Evolutionary conservation across 176 grass and related monocot species (phyloP).

Genomic region (Juncus effusus): DNA sequence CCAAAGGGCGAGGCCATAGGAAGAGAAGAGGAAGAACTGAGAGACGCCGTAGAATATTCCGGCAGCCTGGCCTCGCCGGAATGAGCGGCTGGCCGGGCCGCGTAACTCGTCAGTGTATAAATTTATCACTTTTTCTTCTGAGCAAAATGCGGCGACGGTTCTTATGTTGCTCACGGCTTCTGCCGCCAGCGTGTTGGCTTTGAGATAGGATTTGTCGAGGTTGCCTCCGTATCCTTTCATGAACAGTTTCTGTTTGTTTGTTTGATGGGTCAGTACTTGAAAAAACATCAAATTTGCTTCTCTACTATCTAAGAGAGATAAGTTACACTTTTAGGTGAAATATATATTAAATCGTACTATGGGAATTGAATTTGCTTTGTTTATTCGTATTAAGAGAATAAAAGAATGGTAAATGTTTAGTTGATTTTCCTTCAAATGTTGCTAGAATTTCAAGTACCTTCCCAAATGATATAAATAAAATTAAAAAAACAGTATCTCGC

Average conservation of each 20-base stretch:
- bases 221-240: conserved; percentile 91
- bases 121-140: conserved; percentile 85
- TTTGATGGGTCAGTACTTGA: conserved; percentile 7
- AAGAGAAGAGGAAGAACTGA: conserved; percentile 93
- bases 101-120: conserved; percentile 67
- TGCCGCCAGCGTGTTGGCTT: conserved; percentile 92
- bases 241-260: conserved; percentile 74
- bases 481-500: too few relatives aligned
- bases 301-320: too few relatives aligned
- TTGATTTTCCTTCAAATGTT: too few relatives aligned
- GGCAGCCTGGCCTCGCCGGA: conserved; percentile 80
- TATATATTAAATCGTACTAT: too few relatives aligned
- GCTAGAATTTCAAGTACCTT: too few relatives aligned
- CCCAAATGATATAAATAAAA: too few relatives aligned
- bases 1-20: conserved; percentile 81
- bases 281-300: not conserved
- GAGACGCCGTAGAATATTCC: conserved; percentile 89
- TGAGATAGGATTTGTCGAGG: conserved; percentile 74
- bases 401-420: too few relatives aligned
- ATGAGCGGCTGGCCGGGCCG: conserved; percentile 68
- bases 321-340: too few relatives aligned
- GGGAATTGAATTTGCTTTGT: too few relatives aligned
- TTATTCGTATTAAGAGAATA: too few relatives aligned
- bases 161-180: conserved; percentile 97
- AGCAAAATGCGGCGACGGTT: conserved; percentile 91